phyloP scores from a whole-genome alignment of 169 alveolate species.

The Eimeria sp. region DNA sequence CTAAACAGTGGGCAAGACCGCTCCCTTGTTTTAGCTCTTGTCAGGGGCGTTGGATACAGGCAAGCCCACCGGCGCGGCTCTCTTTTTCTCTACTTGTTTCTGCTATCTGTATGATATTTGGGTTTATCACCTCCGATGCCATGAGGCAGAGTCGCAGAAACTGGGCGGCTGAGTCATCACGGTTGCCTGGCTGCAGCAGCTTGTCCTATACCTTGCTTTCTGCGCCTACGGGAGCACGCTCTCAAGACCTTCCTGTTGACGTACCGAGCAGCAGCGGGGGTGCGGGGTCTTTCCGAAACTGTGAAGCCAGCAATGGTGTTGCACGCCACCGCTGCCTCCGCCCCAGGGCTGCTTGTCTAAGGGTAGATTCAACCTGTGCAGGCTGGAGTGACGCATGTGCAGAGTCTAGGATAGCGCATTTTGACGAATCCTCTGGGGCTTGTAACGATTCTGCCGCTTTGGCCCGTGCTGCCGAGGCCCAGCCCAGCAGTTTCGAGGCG shows the following conservation, averaged over 20 bases:
- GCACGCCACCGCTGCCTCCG: neutral
- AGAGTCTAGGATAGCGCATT: neutral
- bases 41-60: neutral
- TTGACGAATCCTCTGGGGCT: neutral
- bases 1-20: no score
- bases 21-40: no score
- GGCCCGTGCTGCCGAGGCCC: neutral
- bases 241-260: neutral
- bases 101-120: no score
- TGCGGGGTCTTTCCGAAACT: neutral
- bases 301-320: neutral
- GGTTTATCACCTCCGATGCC: constrained; percentile 47
- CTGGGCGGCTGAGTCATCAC: constrained; percentile 49
- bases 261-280: neutral
- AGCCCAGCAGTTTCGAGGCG: neutral
- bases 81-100: neutral
- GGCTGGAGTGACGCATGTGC: neutral
- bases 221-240: neutral
- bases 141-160: constrained; percentile 64
- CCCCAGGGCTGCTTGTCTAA: neutral
- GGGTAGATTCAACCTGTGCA: neutral
- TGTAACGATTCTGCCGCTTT: neutral
- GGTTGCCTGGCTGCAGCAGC: neutral
- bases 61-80: no score
- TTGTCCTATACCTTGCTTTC: neutral